phyloP scores from a whole-genome alignment of 163 green algal species.

The Scenedesmus sp. region DNA sequence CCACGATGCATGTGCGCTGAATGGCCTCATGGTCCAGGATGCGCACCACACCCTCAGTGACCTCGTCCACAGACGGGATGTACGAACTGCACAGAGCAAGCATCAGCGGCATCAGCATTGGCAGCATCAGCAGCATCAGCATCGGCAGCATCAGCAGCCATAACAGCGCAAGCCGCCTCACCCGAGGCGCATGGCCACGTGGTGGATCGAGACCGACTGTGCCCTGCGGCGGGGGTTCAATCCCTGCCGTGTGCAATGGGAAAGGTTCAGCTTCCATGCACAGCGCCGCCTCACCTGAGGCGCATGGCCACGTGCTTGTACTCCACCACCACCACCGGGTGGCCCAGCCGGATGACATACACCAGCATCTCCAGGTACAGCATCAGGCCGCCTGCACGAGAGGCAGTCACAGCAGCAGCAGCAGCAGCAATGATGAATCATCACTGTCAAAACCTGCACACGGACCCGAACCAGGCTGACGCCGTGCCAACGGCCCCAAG shows the following conservation, averaged over 20 bases:
- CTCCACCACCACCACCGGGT: constrained; percentile 63
- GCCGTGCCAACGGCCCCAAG: no score
- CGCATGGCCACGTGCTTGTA: constrained; percentile 64
- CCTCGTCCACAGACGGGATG: constrained; percentile 46
- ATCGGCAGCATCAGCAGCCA: constrained; percentile 13
- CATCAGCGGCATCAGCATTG: no score
- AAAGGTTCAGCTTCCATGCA: no score
- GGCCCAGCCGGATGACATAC: constrained; percentile 51
- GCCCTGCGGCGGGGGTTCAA: no score
- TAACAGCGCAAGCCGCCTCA: no score
- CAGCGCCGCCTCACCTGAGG: constrained; percentile 24
- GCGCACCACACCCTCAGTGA: constrained; percentile 33
- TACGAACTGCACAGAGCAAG: constrained; percentile 38
- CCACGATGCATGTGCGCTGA: constrained; percentile 36
- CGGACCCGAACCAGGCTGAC: no score
- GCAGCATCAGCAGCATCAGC: constrained; percentile 8
- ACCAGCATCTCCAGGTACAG: constrained; percentile 65
- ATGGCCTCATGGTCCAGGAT: constrained; percentile 41
- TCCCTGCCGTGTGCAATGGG: background rate
- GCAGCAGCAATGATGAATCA: background rate
- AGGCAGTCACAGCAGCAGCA: background rate
- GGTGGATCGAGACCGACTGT: no score
- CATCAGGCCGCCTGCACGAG: constrained; percentile 39
- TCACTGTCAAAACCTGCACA: no score
- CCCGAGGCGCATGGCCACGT: no score